Base-by-base conservation (phyloP, 2,329 filamentous ascomycete genomes). In the Xylaria sp. region DNA sequence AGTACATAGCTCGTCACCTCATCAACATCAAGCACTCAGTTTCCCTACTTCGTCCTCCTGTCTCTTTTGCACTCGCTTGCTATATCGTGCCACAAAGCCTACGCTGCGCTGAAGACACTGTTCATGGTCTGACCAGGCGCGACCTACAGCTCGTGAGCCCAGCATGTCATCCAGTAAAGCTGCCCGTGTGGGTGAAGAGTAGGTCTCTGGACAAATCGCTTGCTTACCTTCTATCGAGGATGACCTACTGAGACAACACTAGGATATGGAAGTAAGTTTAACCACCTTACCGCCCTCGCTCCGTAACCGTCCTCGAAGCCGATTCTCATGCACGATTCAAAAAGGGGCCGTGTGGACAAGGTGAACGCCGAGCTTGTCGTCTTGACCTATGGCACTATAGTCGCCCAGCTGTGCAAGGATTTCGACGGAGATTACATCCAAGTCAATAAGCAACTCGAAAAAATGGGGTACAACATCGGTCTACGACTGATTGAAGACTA, bases 381-480 rank as follows among this genome's bases (percentile, higher is more conserved):
- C 55, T 88, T 99, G 77, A 99, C 96, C 39, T 99, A 99, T 81
- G 96, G 96, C 78, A 98, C 96, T 28, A 97, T 99, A 72, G 96
- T 99, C 66, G 93, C 94, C 66, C 95, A 98, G 81, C 86, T 99
- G 74, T 98, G 95, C 85, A 95, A 95, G 81, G 96, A 99, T 84
- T 97, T 95, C 80, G 94, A 98, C 76, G 91, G 89, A 76, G 94
- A 98, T 83, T 99, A 99, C 80, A 86, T 89, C 61, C 94, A 98
- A 80, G 95, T 99, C 79, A 99, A 99, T 84, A 94, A 95, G 81
- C 96, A 99, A 81, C 88, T 99, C 54, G 96, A 99, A 80, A 97
- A 95, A 83, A 99, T 99, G 96, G 96, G 96, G 65, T 98, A 98
- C 84, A 98, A 98, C 78, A 99, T 99, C 73, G 96, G 96, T 34